Evolutionary conservation across 106 monocot genomes (phyloP), one percentile per base, ranked within the genome.

Genomic region (Dioscorea dumetorum): DNA sequence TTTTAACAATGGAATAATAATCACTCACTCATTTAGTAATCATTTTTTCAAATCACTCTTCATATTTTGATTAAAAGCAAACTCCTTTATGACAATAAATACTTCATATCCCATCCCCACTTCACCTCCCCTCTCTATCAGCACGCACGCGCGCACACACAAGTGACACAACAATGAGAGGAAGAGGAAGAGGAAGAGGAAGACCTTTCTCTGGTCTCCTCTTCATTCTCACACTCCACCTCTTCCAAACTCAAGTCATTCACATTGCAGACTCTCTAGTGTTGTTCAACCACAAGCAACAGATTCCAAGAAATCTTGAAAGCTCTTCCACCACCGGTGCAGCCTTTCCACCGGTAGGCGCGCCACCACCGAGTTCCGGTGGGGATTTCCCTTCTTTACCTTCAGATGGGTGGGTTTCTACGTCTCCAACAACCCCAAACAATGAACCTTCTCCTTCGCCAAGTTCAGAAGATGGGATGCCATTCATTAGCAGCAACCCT

Each of bases 401-500:
- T 0, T 64, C 58, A 17, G 20, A n/a, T n/a, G 33, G 51, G 14
- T 41, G 41, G 76, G 70, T 28, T 1, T 35, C 74, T 4, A 14
- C 12, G 6, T 19, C 63, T 32, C 78, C 71, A 17, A 66, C 71
- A 17, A 41, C 10, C 41, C 1, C 41, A 41, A 41, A 41, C 41
- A 41, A 41, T 41, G 41, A 10, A 10, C 41, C 41, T 41, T 41
- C 54, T 10, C 54, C 66, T 50, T 60, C 80, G 4, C 23, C 51
- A 3, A 62, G 16, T 24, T 67, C 23, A 24, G 50, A 4, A 12
- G 78, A 31, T 12, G 78, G 79, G n/a, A 78, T 78, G 10, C 91
- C 85, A 12, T 92, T 92, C 62, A 82, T 88, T 16, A 85, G 68
- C 50, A 88, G 91, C 71, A 88, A 78, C 49, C 91, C 91, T 5